Evolutionary conservation across 306 rosid genomes (phyloP).

Genomic region (Rosa rugosa): DNA sequence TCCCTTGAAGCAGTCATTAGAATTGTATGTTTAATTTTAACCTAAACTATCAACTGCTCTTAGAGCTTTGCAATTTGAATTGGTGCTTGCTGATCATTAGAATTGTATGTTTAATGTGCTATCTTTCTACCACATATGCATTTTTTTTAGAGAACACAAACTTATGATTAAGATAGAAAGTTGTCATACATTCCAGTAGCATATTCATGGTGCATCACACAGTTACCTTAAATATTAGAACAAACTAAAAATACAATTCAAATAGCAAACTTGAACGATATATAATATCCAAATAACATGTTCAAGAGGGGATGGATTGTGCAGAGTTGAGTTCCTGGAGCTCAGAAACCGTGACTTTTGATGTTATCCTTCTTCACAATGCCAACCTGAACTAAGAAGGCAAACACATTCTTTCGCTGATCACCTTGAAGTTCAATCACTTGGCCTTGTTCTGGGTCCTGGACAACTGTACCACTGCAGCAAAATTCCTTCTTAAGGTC

Average conservation of each 20-base stretch:
- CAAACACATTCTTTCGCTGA: slow-evolving; percentile 19
- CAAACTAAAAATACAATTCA: background rate
- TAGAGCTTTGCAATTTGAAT: too few species aligned
- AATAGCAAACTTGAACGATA: background rate
- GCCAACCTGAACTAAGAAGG: slow-evolving; percentile 22
- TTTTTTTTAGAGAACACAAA: background rate
- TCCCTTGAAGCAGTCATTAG: too few species aligned
- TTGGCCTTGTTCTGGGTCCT: slow-evolving; percentile 22
- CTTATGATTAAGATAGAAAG: background rate
- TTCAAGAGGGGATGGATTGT: background rate
- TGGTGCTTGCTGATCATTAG: too few species aligned
- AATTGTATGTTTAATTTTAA: too few species aligned
- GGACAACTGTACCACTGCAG: slow-evolving; percentile 23
- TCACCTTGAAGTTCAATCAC: slow-evolving; percentile 29
- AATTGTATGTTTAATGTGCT: too few species aligned
- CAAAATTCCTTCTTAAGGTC: slow-evolving; percentile 23
- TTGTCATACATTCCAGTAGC: background rate
- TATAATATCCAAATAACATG: background rate
- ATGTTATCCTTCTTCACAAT: slow-evolving; percentile 23
- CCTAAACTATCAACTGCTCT: too few species aligned
- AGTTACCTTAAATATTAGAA: background rate
- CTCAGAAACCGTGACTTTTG: slow-evolving; percentile 30
- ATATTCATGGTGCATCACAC: background rate
- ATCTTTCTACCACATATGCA: too few species aligned
- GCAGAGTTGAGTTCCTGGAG: background rate